phyloP scores from a whole-genome alignment of 2,329 filamentous ascomycete genomes.

The Aspergillus spinulosporus region DNA sequence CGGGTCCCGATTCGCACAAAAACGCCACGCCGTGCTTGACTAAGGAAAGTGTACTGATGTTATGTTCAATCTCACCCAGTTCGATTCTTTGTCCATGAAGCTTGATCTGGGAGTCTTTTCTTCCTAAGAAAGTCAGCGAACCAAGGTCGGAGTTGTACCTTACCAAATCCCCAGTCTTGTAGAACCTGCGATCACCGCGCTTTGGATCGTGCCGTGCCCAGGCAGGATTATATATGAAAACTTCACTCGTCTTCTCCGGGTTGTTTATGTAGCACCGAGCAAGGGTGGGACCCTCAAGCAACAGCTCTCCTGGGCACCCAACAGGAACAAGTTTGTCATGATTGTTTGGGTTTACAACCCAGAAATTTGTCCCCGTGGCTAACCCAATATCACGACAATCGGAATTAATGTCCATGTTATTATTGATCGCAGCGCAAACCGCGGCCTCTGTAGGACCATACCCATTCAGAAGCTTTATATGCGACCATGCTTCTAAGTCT shows the following conservation, averaged over 20 bases:
- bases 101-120: conserved; percentile 70
- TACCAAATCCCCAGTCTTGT: conserved; percentile 45
- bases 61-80: conserved; percentile 54
- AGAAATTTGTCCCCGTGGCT: conserved; percentile 36
- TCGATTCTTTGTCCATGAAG: conserved; percentile 66
- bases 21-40: conserved; percentile 40
- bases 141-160: conserved; percentile 40
- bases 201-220: conserved; percentile 50
- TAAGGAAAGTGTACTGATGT: conserved; percentile 30
- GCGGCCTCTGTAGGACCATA: conserved; percentile 49
- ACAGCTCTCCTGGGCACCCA: conserved; percentile 39
- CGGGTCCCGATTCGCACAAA: conserved; percentile 38
- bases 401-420: conserved; percentile 30
- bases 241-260: conserved; percentile 56
- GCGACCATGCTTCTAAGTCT: conserved; percentile 40
- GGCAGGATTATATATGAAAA: conserved; percentile 58
- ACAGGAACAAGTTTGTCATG: conserved; percentile 46
- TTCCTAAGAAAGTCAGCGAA: conserved; percentile 51
- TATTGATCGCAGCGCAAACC: conserved; percentile 38
- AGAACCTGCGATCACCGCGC: conserved; percentile 33
- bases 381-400: conserved; percentile 40
- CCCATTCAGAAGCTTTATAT: conserved; percentile 42
- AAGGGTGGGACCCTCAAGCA: conserved; percentile 55
- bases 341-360: conserved; percentile 44
- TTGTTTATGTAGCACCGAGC: conserved; percentile 64